A percentile compares a stretch with the other conserved stretches of the same genome.
Evolutionary conservation across 2,329 filamentous ascomycete species (phyloP).

Genomic region (Triangularia verruculosa): DNA sequence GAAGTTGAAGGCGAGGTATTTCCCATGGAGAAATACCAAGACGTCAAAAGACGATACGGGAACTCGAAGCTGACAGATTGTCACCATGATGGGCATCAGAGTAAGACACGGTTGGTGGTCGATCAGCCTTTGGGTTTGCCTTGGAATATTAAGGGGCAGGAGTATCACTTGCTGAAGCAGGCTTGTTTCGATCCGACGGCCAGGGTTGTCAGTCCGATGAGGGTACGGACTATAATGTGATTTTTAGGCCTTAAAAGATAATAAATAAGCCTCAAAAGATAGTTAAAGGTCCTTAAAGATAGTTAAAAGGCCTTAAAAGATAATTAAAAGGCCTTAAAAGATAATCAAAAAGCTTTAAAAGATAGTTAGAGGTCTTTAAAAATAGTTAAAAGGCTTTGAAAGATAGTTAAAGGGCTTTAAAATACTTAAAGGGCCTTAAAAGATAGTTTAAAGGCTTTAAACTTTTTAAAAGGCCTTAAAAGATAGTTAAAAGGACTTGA

Average conservation of each 20-base stretch:
- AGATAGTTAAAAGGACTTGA: no score
- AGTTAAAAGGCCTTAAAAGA: no score
- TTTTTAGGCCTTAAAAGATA: background rate
- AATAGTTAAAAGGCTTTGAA: no score
- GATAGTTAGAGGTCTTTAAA: no score
- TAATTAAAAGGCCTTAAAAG: no score
- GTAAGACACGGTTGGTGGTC: slow-evolving; percentile 1
- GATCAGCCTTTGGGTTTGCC: slow-evolving; percentile 14
- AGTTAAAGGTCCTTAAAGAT: no score
- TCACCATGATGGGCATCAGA: slow-evolving; percentile 12
- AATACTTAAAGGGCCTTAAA: no score
- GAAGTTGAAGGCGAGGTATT: slow-evolving; percentile 14
- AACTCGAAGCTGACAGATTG: slow-evolving; percentile 5
- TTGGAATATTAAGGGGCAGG: slow-evolving; percentile 22
- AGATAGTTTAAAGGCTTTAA: background rate
- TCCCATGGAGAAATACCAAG: slow-evolving; percentile 20
- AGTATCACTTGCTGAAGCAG: slow-evolving; percentile 21
- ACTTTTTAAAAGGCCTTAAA: no score
- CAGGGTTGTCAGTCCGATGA: slow-evolving; percentile 13
- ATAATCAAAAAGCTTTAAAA: no score
- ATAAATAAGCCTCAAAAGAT: no score
- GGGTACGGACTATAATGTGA: slow-evolving; percentile 9
- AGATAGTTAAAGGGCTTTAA: no score
- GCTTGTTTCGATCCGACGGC: slow-evolving; percentile 20
- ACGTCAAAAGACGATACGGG: slow-evolving; percentile 16